Evolutionary conservation across 164 flowering plant genomes (phyloP).

Genomic region (Nelumbo lutea): DNA sequence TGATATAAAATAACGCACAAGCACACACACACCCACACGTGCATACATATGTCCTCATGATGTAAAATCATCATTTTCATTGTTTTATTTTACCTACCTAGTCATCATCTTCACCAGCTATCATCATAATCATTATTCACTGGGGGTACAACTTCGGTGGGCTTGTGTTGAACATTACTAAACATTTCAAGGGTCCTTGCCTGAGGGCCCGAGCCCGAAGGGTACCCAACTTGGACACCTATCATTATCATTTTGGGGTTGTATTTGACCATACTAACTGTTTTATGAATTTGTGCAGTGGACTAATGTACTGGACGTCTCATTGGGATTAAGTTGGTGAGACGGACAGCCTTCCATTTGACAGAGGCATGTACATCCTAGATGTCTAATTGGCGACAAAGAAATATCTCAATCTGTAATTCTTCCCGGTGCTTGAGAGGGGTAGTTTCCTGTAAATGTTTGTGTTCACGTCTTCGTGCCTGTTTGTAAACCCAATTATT

Average conservation of each 20-base stretch:
- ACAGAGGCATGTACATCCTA: background rate
- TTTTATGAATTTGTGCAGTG: constrained; percentile 38
- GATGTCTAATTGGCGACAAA: background rate
- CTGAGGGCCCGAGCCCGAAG: background rate
- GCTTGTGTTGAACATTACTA: background rate
- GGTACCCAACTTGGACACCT: too few relatives aligned
- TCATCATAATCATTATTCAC: too few relatives aligned
- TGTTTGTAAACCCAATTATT: too few relatives aligned
- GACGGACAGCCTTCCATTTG: background rate
- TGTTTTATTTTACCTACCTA: too few relatives aligned
- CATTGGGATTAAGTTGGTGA: constrained; percentile 45
- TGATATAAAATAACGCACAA: too few relatives aligned
- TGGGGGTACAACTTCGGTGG: background rate
- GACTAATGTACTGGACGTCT: constrained; percentile 73
- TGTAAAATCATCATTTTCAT: too few relatives aligned
- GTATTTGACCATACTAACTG: background rate
- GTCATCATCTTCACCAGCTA: too few relatives aligned
- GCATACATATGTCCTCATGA: too few relatives aligned
- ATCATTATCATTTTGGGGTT: background rate
- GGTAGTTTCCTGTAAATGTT: background rate
- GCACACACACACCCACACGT: too few relatives aligned
- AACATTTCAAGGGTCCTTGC: background rate
- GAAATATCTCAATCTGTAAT: background rate
- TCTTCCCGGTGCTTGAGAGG: background rate
- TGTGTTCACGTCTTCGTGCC: background rate